Percentiles rank a stretch among this genome's conserved stretches.
phyloP scores from a whole-genome alignment of 352 stramenopile species.

The Globisporangium lucens region DNA sequence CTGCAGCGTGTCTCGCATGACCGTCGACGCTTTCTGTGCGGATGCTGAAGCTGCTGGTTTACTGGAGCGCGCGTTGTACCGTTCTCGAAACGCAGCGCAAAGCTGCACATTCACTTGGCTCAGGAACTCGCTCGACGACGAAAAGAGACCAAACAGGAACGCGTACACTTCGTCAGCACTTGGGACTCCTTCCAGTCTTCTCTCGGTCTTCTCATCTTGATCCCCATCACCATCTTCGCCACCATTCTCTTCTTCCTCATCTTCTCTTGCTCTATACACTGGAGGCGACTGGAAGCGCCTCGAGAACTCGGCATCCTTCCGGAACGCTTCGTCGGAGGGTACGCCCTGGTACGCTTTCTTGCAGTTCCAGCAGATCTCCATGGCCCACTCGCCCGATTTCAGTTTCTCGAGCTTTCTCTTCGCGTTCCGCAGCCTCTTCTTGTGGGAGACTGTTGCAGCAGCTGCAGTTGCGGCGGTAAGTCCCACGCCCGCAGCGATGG shows the following conservation, averaged over 20 bases:
- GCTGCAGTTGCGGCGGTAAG: slow-evolving; percentile 54
- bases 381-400: slow-evolving; percentile 56
- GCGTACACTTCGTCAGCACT: slow-evolving; percentile 47
- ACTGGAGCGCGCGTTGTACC: slow-evolving; percentile 23
- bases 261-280: neutral
- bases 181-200: neutral
- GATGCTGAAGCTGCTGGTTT: neutral
- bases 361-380: slow-evolving; percentile 68
- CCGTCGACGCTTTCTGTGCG: slow-evolving; percentile 10
- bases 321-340: slow-evolving; percentile 46
- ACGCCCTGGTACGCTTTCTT: slow-evolving; percentile 42
- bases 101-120: slow-evolving; percentile 65
- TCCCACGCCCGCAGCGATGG: slow-evolving; percentile 52
- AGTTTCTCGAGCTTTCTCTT: slow-evolving; percentile 37
- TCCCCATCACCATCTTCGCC: neutral
- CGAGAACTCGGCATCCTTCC: slow-evolving; percentile 55
- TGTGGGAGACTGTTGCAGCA: slow-evolving; percentile 47
- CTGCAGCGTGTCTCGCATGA: slow-evolving; percentile 45
- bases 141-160: slow-evolving; percentile 55
- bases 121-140: slow-evolving; percentile 50
- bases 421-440: slow-evolving; percentile 42
- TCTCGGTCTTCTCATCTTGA: neutral
- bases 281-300: slow-evolving; percentile 36
- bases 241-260: neutral
- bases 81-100: slow-evolving; percentile 42